Evolutionary conservation across 768 basidiomycete species (phyloP).

Genomic region (Fomitopsis serialis): DNA sequence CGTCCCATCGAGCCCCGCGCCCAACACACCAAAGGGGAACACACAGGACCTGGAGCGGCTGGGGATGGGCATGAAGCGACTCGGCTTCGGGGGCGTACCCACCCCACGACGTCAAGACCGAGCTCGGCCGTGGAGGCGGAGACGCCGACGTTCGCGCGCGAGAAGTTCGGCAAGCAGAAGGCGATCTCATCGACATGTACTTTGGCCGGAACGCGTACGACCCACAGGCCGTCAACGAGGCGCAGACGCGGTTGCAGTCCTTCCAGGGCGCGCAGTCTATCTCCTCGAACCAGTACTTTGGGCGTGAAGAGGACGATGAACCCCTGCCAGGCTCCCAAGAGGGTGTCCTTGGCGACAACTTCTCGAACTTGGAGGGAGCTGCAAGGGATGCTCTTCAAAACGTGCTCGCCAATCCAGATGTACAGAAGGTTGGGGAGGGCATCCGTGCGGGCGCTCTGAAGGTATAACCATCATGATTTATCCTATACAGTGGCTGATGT

Average conservation of each 20-base stretch:
- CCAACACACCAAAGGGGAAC: constrained; percentile 27
- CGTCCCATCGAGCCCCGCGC: constrained; percentile 19
- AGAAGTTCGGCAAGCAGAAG: constrained; percentile 90
- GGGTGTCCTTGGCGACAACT: constrained; percentile 44
- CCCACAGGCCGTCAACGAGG: constrained; percentile 61
- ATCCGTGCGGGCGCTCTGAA: constrained; percentile 79
- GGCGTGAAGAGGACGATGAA: constrained; percentile 70
- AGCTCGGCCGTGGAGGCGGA: constrained; percentile 44
- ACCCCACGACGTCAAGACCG: constrained; percentile 45
- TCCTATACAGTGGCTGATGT: neutral
- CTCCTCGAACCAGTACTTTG: constrained; percentile 95
- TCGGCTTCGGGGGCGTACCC: constrained; percentile 85
- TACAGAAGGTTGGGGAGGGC: constrained; percentile 78
- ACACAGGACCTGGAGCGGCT: constrained; percentile 49
- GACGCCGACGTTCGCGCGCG: constrained; percentile 73
- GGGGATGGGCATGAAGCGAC: constrained; percentile 68
- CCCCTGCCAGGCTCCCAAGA: constrained; percentile 40
- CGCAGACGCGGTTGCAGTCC: constrained; percentile 70
- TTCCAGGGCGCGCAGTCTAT: constrained; percentile 94
- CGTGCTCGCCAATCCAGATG: constrained; percentile 80
- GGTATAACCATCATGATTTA: constrained; percentile 37
- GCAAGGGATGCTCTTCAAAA: constrained; percentile 73
- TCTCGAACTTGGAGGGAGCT: constrained; percentile 53
- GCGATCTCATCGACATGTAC: constrained; percentile 96
- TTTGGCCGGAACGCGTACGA: constrained; percentile 91